Evolutionary conservation across 2,329 filamentous ascomycete genomes (phyloP).

Genomic region (Aureobasidium lini): DNA sequence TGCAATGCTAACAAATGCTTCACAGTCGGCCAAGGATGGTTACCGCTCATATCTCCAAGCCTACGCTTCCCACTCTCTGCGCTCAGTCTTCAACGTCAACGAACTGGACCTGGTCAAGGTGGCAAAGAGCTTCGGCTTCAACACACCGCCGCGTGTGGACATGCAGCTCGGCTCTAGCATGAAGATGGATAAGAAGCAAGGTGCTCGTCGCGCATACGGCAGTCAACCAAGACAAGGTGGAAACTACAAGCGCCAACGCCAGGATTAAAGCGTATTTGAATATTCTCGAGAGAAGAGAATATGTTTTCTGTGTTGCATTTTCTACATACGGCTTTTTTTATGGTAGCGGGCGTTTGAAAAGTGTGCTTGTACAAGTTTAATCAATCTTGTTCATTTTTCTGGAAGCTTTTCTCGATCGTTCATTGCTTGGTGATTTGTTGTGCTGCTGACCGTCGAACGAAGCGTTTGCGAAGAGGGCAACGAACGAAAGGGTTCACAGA

Average conservation of each 20-base stretch:
- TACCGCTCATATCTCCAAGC: conserved; percentile 91
- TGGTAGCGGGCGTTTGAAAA: conserved; percentile 14
- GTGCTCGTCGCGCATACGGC: conserved; percentile 63
- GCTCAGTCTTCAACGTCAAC: conserved; percentile 77
- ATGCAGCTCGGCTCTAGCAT: conserved; percentile 71
- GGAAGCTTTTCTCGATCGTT: no score
- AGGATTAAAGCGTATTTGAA: neutral
- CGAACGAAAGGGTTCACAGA: neutral
- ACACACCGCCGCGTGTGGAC: conserved; percentile 68
- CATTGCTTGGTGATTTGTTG: neutral
- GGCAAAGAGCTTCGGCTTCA: conserved; percentile 76
- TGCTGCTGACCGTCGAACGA: neutral
- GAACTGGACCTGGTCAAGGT: conserved; percentile 78
- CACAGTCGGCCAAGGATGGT: conserved; percentile 57
- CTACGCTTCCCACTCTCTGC: conserved; percentile 78
- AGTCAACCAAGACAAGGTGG: conserved; percentile 62
- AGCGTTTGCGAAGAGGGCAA: neutral
- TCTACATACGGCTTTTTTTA: neutral
- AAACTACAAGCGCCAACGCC: conserved; percentile 14
- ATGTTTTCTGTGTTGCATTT: neutral
- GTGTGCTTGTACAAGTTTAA: neutral
- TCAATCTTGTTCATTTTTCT: neutral
- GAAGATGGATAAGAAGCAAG: conserved; percentile 58
- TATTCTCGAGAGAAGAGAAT: neutral
- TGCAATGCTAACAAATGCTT: neutral